These are phyloP conservation scores for Colletotrichum magnum DNA, from an alignment of 2,329 filamentous ascomycete species.

Conservation along the genomic window DNA sequence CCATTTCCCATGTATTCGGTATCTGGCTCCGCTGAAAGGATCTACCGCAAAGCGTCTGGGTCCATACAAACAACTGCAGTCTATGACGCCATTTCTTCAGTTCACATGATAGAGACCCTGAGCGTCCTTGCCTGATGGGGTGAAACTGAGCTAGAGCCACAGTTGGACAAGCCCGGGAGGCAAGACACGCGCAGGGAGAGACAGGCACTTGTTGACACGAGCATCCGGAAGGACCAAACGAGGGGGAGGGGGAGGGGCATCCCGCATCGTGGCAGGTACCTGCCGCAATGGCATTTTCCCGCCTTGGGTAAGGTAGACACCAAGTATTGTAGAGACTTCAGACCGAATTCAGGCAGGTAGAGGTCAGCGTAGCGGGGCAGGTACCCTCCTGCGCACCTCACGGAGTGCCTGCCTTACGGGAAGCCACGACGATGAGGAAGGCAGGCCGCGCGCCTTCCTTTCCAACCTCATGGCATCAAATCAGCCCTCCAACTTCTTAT, in stretches of 20 bases:
- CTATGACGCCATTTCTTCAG: slow-evolving; percentile 40
- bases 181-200: slow-evolving; percentile 31
- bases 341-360: slow-evolving; percentile 13
- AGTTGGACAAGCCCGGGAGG: slow-evolving; percentile 27
- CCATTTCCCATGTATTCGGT: slow-evolving; percentile 18
- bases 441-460: slow-evolving; percentile 14
- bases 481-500: slow-evolving; percentile 42
- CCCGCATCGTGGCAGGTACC: slow-evolving; percentile 7
- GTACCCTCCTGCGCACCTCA: slow-evolving; percentile 11
- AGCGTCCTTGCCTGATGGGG: slow-evolving; percentile 37
- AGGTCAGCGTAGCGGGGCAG: slow-evolving; percentile 29
- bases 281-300: neutral
- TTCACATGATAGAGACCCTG: slow-evolving; percentile 42
- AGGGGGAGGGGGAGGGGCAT: slow-evolving; percentile 31
- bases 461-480: slow-evolving; percentile 16
- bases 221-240: slow-evolving; percentile 26
- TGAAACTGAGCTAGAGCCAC: slow-evolving; percentile 38
- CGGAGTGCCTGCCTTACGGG: slow-evolving; percentile 1
- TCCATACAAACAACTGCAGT: slow-evolving; percentile 18
- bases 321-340: slow-evolving; percentile 12
- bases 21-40: slow-evolving; percentile 5
- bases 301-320: slow-evolving; percentile 2
- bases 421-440: slow-evolving; percentile 27
- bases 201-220: slow-evolving; percentile 19
- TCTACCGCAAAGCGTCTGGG: slow-evolving; percentile 13